Base-by-base conservation (phyloP, 78 protist species). In the Andalucia godoyi region DNA sequence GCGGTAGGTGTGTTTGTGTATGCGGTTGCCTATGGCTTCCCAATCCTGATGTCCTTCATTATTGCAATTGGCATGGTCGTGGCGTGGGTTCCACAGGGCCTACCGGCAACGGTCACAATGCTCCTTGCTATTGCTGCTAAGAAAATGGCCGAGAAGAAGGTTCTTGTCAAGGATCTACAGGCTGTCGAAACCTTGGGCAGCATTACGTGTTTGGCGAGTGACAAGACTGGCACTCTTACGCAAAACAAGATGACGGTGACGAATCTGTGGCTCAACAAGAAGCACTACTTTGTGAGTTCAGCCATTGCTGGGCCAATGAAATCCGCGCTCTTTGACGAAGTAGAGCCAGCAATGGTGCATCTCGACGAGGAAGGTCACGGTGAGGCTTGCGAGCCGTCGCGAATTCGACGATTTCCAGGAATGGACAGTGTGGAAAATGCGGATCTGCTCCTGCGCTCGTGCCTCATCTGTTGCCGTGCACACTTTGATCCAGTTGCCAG, bases 221-320 rank as follows among this genome's bases (percentile, higher is more conserved):
- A 79, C 68, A 78, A 79, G 72, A 85, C 90, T n/a, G 90, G 90
- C 29, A 85, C 90, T 27, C 72, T 85, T 13, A 85, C 83, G 43
- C 76, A 74, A 62, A 85, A 85, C 79, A 46, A 60, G 30, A 85
- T 85, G 90, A 77, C 83, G 7, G 80, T 67, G 36, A 37, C 58
- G 43, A 53, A 77, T 39, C 4, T 85, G n/a, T n/a, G n/a, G n/a
- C n/a, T n/a, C n/a, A n/a, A n/a, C n/a, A n/a, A n/a, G n/a, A n/a
- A n/a, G n/a, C n/a, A n/a, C n/a, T n/a, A n/a, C n/a, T n/a, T n/a
- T n/a, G n/a, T n/a, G n/a, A n/a, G n/a, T n/a, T n/a, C n/a, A n/a
- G n/a, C n/a, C n/a, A n/a, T n/a, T n/a, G n/a, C n/a, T n/a, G n/a
- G n/a, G n/a, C n/a, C n/a, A n/a, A n/a, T n/a, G n/a, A n/a, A n/a